Percentiles rank a stretch among this genome's conserved stretches.
phyloP scores from a whole-genome alignment of 148 eudicot genomes.

The Rhododendron henanense region DNA sequence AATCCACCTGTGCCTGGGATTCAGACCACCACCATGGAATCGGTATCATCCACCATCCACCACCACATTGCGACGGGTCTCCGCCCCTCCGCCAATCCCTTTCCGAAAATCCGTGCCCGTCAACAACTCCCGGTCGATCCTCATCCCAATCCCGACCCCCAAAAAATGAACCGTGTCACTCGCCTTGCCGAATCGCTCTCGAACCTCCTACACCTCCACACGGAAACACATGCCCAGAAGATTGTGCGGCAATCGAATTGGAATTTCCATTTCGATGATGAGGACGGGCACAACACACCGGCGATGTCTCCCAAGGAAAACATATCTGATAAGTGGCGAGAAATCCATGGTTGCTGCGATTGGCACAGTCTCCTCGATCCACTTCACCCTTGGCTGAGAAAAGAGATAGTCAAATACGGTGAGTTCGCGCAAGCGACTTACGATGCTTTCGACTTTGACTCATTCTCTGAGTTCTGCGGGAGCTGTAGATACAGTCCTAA shows the following conservation, averaged over 20 bases:
- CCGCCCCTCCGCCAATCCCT: neutral
- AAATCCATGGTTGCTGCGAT: slow-evolving; percentile 42
- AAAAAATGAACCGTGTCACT: neutral
- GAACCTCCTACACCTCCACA: slow-evolving; percentile 23
- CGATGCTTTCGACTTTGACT: slow-evolving; percentile 67
- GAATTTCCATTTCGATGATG: slow-evolving; percentile 12
- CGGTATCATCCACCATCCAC: slow-evolving; percentile 9
- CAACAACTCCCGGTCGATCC: neutral
- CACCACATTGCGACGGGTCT: neutral
- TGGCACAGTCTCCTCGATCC: slow-evolving; percentile 56
- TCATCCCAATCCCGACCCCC: neutral
- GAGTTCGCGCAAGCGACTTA: slow-evolving; percentile 79
- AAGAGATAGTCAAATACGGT: slow-evolving; percentile 70
- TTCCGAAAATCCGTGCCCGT: slow-evolving; percentile 2
- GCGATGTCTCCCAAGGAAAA: slow-evolving; percentile 53
- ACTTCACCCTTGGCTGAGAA: slow-evolving; percentile 42
- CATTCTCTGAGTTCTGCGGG: slow-evolving; percentile 57
- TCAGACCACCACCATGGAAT: slow-evolving; percentile 6
- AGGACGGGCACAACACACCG: slow-evolving; percentile 40
- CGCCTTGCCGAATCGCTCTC: slow-evolving; percentile 28
- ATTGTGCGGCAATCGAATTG: slow-evolving; percentile 7
- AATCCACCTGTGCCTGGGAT: neutral
- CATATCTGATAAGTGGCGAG: slow-evolving; percentile 37
- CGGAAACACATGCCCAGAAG: slow-evolving; percentile 22
- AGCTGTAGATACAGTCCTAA: slow-evolving; percentile 47